A percentile compares a stretch with the other conserved stretches of the same genome.
phyloP scores from a whole-genome alignment of 176 grass and related monocot genomes.

The Zoysia japonica region DNA sequence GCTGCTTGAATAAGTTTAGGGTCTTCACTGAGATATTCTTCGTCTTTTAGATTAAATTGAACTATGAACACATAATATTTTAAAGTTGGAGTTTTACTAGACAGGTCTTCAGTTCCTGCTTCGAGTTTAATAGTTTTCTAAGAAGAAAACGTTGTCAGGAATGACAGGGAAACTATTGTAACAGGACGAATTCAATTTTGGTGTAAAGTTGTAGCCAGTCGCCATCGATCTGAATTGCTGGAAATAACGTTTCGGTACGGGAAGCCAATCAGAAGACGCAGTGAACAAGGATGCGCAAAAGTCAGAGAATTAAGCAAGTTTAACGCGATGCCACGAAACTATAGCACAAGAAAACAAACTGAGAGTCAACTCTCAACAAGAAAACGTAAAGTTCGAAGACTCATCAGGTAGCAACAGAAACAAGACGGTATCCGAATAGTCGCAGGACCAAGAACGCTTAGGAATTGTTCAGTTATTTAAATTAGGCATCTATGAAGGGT shows the following conservation, averaged over 20 bases:
- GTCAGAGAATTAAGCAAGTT: background rate
- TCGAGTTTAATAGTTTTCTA: background rate
- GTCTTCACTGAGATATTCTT: no score
- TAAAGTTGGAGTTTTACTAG: no score
- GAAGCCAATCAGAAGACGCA: background rate
- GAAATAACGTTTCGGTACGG: background rate
- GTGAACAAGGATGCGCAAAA: background rate
- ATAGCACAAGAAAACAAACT: background rate
- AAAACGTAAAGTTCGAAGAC: no score
- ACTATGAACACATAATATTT: no score
- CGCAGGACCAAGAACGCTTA: no score
- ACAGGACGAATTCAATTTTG: background rate
- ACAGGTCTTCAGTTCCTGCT: no score
- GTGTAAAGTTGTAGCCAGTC: background rate
- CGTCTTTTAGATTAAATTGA: no score
- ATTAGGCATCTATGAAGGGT: no score
- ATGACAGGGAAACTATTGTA: background rate
- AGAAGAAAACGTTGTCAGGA: background rate
- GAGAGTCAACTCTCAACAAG: background rate
- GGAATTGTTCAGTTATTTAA: no score
- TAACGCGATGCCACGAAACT: slow-evolving; percentile 6
- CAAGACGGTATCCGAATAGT: no score
- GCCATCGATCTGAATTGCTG: background rate
- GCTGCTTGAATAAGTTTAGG: no score
- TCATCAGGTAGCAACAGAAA: no score